Evolutionary conservation across 2,329 filamentous ascomycete genomes (phyloP), one percentile per base, ranked within the genome.

Genomic region (Cytospora piceae): DNA sequence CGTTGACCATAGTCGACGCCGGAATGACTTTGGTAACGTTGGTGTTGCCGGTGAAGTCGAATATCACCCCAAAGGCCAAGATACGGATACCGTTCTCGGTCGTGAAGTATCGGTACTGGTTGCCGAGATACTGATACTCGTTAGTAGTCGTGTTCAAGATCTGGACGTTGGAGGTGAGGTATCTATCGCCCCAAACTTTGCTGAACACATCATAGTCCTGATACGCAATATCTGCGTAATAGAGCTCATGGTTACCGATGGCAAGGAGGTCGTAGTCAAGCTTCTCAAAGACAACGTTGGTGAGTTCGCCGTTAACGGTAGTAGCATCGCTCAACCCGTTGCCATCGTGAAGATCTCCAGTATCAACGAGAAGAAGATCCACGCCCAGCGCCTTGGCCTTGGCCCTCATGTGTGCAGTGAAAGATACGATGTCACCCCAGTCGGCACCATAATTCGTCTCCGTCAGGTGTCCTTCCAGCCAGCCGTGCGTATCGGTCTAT

Each of bases 281-380:
- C 68, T 80, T 74, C 65, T 78, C 72, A 46, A 81, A 81, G 54
- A 82, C 71, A n/a, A 75, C 74, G 70, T 80, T 84, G 1, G 84
- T 85, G 27, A 85, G 69, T 51, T 79, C 75, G 53, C 86, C 87
- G 68, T 89, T 87, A 2, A 82, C 82, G 0, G 73, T 76, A 0
- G 87, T 89, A 7, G 83, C 83, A 72, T 90, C 87, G 53, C 83
- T 86, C 56, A 90, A 75, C 1, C 87, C 87, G 32, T 84, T 84
- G 2, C 88, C 87, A 68, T 90, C 87, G 71, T 90, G 87, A n/a
- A 90, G 76, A 72, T 90, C 87, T 24, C 78, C 86, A 53, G 85
- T 88, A 71, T 90, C 87, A 58, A 89, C 75, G 15, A 89, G 73
- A 58, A 89, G 77, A 64, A 89, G 71, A 69, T 90, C 87, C 7